Base-by-base conservation (phyloP, 129 eudicot species). In the Daucus carota region DNA sequence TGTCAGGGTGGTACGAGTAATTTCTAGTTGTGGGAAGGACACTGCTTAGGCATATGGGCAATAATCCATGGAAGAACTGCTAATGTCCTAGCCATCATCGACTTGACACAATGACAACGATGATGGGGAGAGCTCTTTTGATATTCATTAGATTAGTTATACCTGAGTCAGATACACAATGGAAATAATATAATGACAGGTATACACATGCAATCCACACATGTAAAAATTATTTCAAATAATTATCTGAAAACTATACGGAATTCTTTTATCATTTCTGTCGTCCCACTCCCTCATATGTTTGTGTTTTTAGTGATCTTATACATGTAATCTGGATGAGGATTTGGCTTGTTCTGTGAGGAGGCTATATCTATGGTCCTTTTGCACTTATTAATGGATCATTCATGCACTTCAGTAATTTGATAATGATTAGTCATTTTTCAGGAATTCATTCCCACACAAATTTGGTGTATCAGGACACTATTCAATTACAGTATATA, bases 121-220 rank as follows among this genome's bases (percentile, higher is more conserved):
- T 62, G 69, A 62, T 62, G 36, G 38, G 36, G 36, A 62, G 75
- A 59, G 46, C 34, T 66, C 48, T n/a, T 31, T 78, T 48, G 42
- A 65, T 75, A 28, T 12, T 22, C 40, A 28, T 78, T 70, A 29
- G 50, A 40, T 29, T 41, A 78, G 17, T 71, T 54, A 40, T 70
- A 54, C 57, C 76, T 0, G 71, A 34, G 71, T 32, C 71, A 44
- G 41, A 54, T 38, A 38, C 63, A 31, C 63, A 52, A 36, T 41
- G 45, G 43, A 43, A 65, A 28, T 32, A 36, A 43, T 76, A 13
- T 45, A 44, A 71, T 54, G 72, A 62, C 80, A 78, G 81, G 80
- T 77, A 77, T 38, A 69, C 68, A 48, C 17, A 48, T 46, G 69
- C 48, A 54, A 67, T 16, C 36, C 66, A 48, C 65, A 47, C 26